Base-by-base conservation (phyloP, 805 yeast genomes). In the Lipomyces sp. region DNA sequence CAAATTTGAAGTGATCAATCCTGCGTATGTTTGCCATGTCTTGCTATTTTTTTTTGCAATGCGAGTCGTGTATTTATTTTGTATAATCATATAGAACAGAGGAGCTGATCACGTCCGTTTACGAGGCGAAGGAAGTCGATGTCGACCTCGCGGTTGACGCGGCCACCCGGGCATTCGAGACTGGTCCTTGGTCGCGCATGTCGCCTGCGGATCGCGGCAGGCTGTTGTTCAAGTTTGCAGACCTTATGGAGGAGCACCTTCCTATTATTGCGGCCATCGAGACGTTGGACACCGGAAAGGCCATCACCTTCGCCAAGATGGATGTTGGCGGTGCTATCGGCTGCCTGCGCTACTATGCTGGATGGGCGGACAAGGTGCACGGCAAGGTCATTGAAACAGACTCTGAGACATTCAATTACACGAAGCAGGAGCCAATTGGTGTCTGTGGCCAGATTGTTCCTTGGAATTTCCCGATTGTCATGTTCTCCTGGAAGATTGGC, bases 371-470 rank as follows among this genome's bases (percentile, higher is more conserved):
- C 68, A 80, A 82, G 69, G 72, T 47, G 71, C 28, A 71, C 49
- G 95, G 95, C 18, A 60, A 62, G 37, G 75, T 83, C 14, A 74
- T 83, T 54, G 83, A 83, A 61, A 77, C 81, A 7, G 80, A 77
- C 36, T 70, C 72, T 37, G 72, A 76, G 36, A 81, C 80, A 65
- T 72, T 84, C 61, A 84, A 84, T 33, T 82, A 80, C 69, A 82
- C 89, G 23, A 73, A 81, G 46, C 82, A 82, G 58, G 85, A 83
- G 66, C 84, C 87, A 4, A 65, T 72, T 44, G 83, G 83, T 18
- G 84, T 82, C 33, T 80, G 83, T 60, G 86, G 81, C 11, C 82
- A 80, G 65, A 79, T 82, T 59, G 79, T 82, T 50, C 87, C 87
- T 31, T 82, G 87, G 86, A 82, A 82, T 70, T 82, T 79, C 64